Conservation (phyloP, 2,329 filamentous ascomycete genomes). For the Xylariaceae sp. region DNA sequence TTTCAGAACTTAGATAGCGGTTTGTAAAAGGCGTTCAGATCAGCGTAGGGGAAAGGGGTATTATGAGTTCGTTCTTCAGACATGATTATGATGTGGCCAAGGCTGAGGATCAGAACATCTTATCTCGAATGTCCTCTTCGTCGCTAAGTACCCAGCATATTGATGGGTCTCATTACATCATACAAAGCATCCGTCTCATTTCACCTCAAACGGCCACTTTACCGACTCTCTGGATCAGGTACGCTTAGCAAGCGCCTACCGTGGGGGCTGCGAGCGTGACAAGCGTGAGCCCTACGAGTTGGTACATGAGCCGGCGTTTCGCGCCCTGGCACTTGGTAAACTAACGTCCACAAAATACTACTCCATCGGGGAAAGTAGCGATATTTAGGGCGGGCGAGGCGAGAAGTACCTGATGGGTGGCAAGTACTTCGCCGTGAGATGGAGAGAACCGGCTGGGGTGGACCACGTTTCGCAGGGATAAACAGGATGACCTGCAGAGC, state of each 20-base stretch:
- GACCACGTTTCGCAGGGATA: slow-evolving; percentile 22
- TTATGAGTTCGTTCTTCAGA: too few relatives aligned
- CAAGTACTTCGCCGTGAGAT: slow-evolving; percentile 15
- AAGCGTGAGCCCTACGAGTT: neutral
- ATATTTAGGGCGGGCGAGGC: neutral
- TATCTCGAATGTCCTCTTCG: neutral
- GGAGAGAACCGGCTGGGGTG: too few relatives aligned
- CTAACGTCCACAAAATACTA: slow-evolving; percentile 8
- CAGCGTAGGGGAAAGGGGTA: too few relatives aligned
- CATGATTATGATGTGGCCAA: too few relatives aligned
- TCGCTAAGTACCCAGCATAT: neutral
- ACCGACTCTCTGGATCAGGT: neutral
- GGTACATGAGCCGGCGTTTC: neutral
- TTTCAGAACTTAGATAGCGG: too few relatives aligned
- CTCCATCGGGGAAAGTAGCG: slow-evolving; percentile 18
- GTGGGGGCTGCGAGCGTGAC: slow-evolving; percentile 1
- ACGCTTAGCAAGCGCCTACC: slow-evolving; percentile 1
- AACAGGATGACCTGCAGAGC: slow-evolving; percentile 12
- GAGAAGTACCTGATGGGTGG: neutral
- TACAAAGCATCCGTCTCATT: neutral
- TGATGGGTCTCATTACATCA: slow-evolving; percentile 9
- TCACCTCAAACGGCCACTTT: neutral
- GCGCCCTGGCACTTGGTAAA: slow-evolving; percentile 6
- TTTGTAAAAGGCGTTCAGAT: too few relatives aligned
- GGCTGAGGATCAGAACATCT: neutral